These are phyloP conservation scores for Endocalyx cinctus DNA, from an alignment of 2,329 filamentous ascomycete species.

Conservation along the genomic window DNA sequence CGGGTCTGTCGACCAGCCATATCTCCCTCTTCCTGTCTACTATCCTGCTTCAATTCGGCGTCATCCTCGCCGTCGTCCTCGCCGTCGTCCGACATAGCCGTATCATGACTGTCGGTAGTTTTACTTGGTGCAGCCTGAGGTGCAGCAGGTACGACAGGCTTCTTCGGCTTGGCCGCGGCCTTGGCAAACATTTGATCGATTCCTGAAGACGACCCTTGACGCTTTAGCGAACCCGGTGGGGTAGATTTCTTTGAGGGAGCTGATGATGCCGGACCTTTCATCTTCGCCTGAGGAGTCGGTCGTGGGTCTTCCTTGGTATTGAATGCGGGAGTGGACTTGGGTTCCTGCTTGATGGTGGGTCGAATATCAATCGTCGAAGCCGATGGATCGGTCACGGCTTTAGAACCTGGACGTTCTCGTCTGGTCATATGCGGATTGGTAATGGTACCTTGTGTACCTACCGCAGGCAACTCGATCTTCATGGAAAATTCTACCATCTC, in stretches of 20 bases:
- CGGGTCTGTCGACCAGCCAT: constrained; percentile 17
- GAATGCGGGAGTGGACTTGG: constrained; percentile 21
- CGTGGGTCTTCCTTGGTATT: constrained; percentile 34
- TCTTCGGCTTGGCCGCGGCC: constrained; percentile 27
- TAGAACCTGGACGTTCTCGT: constrained; percentile 38
- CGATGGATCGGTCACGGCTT: constrained; percentile 19
- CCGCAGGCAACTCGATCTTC: too few relatives aligned
- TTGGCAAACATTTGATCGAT: constrained; percentile 32
- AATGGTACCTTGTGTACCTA: too few relatives aligned
- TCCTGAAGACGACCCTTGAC: constrained; percentile 31
- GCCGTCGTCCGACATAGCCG: constrained; percentile 27
- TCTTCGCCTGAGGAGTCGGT: constrained; percentile 18
- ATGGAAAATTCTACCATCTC: constrained; percentile 56
- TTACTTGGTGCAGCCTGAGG: constrained; percentile 8
- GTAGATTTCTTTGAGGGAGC: constrained; percentile 36
- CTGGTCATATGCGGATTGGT: constrained; percentile 63
- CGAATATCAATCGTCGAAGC: too few relatives aligned
- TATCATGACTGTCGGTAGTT: constrained; percentile 13
- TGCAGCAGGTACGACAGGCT: constrained; percentile 14
- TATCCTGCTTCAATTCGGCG: constrained; percentile 17
- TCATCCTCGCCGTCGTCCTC: constrained; percentile 29
- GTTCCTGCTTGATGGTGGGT: constrained; percentile 30
- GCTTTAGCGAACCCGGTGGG: constrained; percentile 43
- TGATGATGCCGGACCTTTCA: constrained; percentile 22
- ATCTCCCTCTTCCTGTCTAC: constrained; percentile 19